Conservation (phyloP, 305 asterid genomes). For the Ilex paraguariensis region DNA sequence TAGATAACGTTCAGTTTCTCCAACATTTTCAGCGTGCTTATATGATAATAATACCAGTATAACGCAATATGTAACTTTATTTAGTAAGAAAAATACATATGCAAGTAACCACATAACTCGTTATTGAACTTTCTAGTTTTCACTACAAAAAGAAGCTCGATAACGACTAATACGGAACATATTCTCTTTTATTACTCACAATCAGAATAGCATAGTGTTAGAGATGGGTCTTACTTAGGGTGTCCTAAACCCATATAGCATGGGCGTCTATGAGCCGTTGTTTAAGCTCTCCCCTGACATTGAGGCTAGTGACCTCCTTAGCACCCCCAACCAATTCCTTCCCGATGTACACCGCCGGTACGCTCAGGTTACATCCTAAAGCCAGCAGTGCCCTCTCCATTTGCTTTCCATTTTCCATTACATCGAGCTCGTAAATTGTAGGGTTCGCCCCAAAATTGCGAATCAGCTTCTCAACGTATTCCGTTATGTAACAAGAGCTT, state of each 20-base stretch:
- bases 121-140: too few species aligned
- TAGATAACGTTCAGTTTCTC: too few species aligned
- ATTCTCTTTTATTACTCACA: too few species aligned
- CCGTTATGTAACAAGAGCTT: slow-evolving; percentile 9
- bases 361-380: slow-evolving; percentile 48
- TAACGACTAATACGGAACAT: too few species aligned
- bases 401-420: slow-evolving; percentile 35
- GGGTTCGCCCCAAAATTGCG: slow-evolving; percentile 60
- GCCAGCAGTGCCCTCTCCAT: slow-evolving; percentile 44
- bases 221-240: not conserved
- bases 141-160: too few species aligned
- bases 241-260: slow-evolving; percentile 55
- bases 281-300: slow-evolving; percentile 46
- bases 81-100: too few species aligned
- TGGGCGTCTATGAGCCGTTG: slow-evolving; percentile 55
- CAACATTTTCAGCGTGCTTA: too few species aligned
- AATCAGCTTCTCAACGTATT: slow-evolving; percentile 35
- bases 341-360: slow-evolving; percentile 63
- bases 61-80: too few species aligned
- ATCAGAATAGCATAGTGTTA: too few species aligned
- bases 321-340: slow-evolving; percentile 56
- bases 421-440: slow-evolving; percentile 45
- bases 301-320: slow-evolving; percentile 53
- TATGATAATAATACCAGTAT: too few species aligned
- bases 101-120: too few species aligned